Evolutionary conservation across 768 basidiomycete genomes (phyloP), one percentile per base, ranked within the genome.

Genomic region (Rhodosporidiobolus sp.): DNA sequence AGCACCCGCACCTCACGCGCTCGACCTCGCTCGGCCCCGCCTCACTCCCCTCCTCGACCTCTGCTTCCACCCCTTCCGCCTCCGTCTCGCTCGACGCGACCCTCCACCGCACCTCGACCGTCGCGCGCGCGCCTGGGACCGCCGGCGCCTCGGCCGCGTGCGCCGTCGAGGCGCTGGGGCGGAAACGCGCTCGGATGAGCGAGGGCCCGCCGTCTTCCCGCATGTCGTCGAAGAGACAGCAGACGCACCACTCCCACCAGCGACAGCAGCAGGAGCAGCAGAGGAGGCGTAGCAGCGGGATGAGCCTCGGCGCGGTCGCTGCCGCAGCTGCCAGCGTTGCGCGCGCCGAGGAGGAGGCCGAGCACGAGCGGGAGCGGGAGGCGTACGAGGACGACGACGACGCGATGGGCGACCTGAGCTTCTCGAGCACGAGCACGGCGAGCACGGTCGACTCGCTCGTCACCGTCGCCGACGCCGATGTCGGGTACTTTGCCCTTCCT

Each of bases 361-460:
- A n/a, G n/a, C n/a, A n/a, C n/a, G n/a, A n/a, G n/a, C n/a, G n/a
- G n/a, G n/a, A n/a, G n/a, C n/a, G n/a, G n/a, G n/a, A n/a, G 22
- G 32, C 32, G 26, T n/a, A 28, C n/a, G 32, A 46, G 16, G 67
- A 45, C 26, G 54, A 32, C 19, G 59, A 65, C 7, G 59, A 61
- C 11, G 64, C 26, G 35, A 17, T 73, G 30, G 72, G 14, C 45
- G 72, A 73, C 19, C 43, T 73, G 16, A 54, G 49, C n/a, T 73
- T 69, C 59, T 69, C 67, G 19, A 69, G 67, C 16, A 65, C 72
- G 6, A 65, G 63, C 53, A 73, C 72, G 30, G 67, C 67, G 24
- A 50, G 52, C 16, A 65, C 72, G 28, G 62, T 38, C 66, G 71
- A 73, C 54, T 69, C 67, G 38, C 63, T 73, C 63, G 63, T 30